A percentile compares a stretch with the other conserved stretches of the same genome.
Evolutionary conservation across 192 early-diverging fungal genomes (phyloP).

Genomic region (Rhizophagus clarus): DNA sequence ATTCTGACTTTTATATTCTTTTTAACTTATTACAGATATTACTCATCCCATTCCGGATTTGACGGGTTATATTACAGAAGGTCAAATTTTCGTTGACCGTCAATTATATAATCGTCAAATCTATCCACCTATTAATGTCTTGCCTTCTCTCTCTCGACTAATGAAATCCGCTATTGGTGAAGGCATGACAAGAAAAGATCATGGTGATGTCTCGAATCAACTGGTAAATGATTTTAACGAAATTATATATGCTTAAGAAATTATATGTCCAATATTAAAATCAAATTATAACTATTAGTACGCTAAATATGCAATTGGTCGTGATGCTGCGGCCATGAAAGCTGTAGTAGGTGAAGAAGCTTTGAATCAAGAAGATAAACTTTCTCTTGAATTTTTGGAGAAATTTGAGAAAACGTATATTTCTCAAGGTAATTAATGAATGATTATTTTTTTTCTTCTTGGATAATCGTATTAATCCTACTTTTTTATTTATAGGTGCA

Average conservation of each 20-base stretch:
- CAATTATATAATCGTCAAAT: conserved; percentile 99
- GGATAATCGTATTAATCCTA: not conserved
- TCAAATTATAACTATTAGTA: conserved; percentile 53
- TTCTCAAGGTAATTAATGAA: conserved; percentile 69
- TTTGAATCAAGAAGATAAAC: conserved; percentile 96
- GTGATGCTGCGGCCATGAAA: conserved; percentile 99
- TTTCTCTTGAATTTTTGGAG: conserved; percentile 96
- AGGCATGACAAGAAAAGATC: conserved; percentile 96
- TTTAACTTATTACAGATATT: conserved; percentile 69
- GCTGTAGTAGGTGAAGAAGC: conserved; percentile 99
- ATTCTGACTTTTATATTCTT: not conserved
- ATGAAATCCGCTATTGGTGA: conserved; percentile 99
- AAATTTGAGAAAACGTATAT: conserved; percentile 99
- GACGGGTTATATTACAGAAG: conserved; percentile 99
- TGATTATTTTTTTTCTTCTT: conserved; percentile 24
- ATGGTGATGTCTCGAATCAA: conserved; percentile 99
- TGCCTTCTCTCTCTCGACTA: conserved; percentile 96
- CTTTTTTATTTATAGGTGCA: conserved; percentile 53
- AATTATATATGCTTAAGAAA: not conserved
- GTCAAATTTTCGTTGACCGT: conserved; percentile 98
- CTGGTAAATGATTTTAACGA: conserved; percentile 53
- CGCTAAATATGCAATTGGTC: conserved; percentile 99
- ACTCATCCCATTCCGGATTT: conserved; percentile 99
- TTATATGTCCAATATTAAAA: not conserved
- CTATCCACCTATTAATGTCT: conserved; percentile 99